A percentile compares a stretch with the other conserved stretches of the same genome.
Evolutionary conservation across 2,329 filamentous ascomycete genomes (phyloP).

Genomic region (Plenodomus tracheiphilus): DNA sequence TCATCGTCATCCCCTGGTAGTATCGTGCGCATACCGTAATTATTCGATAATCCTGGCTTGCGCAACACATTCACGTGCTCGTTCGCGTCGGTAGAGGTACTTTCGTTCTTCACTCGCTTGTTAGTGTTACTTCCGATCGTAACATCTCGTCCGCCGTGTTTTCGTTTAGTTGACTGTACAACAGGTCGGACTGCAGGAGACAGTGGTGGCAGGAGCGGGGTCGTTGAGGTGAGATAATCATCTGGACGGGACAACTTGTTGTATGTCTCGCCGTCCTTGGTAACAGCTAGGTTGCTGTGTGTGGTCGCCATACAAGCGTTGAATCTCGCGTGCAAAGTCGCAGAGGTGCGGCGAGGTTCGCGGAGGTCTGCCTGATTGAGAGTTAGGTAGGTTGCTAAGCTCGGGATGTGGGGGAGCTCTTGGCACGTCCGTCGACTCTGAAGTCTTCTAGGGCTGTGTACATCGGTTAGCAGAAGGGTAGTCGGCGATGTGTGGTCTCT

Average conservation of each 20-base stretch:
- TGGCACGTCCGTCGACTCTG: not conserved
- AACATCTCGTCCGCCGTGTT: constrained; percentile 22
- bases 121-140: not conserved
- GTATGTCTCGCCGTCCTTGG: constrained; percentile 40
- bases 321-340: not conserved
- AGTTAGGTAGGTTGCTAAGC: not conserved
- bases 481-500: too few species aligned
- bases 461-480: too few species aligned
- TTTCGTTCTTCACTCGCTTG: constrained; percentile 20
- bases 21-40: constrained; percentile 33
- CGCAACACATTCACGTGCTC: constrained; percentile 3
- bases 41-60: constrained; percentile 8
- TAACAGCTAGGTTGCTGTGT: constrained; percentile 34
- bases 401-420: constrained; percentile 1
- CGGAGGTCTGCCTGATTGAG: constrained; percentile 5
- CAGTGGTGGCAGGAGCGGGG: constrained; percentile 9
- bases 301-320: constrained; percentile 25
- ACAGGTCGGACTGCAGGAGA: constrained; percentile 1
- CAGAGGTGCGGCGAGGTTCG: constrained; percentile 3
- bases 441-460: too few species aligned
- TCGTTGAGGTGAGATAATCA: constrained; percentile 23
- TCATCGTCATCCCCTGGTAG: constrained; percentile 35
- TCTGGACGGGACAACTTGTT: constrained; percentile 44
- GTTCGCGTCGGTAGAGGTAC: not conserved
- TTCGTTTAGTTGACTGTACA: constrained; percentile 21